Evolutionary conservation across 306 rosid species (phyloP), one percentile per base, ranked within the genome.

Genomic region (Nissolia schottii): DNA sequence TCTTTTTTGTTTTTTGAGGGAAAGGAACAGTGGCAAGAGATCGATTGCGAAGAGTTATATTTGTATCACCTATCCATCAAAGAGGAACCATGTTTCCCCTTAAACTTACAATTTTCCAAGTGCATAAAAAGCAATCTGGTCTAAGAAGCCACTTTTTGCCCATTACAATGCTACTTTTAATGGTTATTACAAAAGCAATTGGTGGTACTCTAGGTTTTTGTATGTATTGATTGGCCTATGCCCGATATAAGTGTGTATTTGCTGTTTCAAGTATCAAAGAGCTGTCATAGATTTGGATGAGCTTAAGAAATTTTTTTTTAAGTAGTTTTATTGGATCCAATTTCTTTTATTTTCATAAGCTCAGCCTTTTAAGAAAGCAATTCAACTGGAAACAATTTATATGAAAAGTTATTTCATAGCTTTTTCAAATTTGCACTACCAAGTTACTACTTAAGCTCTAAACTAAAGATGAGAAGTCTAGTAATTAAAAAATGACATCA

Each of bases 1-100:
- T 69, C 11, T 67, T 62, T n/a, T 51, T 74, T 48, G 24, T 38
- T 75, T 55, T 56, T 23, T 61, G 48, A 53, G 60, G 35, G 37
- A 16, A 22, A 57, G 49, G 16, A 19, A 56, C 16, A 27, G 38
- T 43, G 34, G 49, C 4, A 6, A 65, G 59, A 57, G 54, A 81
- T 37, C 28, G 29, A 12, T 27, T 27, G 25, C 15, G 8, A 25
- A 40, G 45, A 38, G 49, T 22, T 11, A 13, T 48, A 20, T 45
- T 54, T 41, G 24, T 8, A 13, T 32, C 18, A 40, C n/a, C 20
- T 25, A 43, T 80, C 46, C 58, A 23, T 60, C 66, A 41, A 34
- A 31, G 34, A 55, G 32, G 64, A 55, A 58, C 32, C 16, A 0
- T 54, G 48, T 54, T 49, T 57, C 53, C 56, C 66, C 43, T 10